Conservation (phyloP, 257 asterid genomes). For the Solanum bukasovii region DNA sequence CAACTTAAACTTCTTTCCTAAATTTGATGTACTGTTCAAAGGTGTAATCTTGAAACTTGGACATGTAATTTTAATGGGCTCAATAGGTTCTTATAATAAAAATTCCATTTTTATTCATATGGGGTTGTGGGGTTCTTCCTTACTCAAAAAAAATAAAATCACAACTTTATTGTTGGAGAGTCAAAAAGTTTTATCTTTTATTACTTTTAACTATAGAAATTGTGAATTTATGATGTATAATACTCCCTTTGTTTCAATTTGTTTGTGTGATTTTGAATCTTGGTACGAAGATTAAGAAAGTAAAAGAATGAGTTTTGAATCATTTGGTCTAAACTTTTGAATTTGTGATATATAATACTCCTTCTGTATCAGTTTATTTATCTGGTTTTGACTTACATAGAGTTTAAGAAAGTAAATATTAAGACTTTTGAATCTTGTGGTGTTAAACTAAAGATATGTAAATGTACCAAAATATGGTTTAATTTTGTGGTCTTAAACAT, state of each 20-base stretch:
- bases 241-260: not conserved
- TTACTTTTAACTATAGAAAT: not conserved
- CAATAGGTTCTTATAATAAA: not conserved
- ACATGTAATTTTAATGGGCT: not conserved
- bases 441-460: no score
- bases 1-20: not conserved
- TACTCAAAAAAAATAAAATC: fast-evolving
- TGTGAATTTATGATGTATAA: not conserved
- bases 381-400: not conserved
- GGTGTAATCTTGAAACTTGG: not conserved
- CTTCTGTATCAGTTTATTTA: not conserved
- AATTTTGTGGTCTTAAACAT: not conserved
- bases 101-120: not conserved
- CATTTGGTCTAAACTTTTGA: no score
- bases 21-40: not conserved
- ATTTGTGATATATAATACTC: not conserved
- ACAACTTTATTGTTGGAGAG: not conserved
- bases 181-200: not conserved
- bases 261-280: not conserved
- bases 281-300: not conserved
- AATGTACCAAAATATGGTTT: not conserved
- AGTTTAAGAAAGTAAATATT: no score
- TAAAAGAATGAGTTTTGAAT: not conserved
- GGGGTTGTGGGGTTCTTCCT: not conserved
- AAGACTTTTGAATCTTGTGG: no score